phyloP scores from a whole-genome alignment of 257 asterid genomes.

The Thymus mandschuricus region DNA sequence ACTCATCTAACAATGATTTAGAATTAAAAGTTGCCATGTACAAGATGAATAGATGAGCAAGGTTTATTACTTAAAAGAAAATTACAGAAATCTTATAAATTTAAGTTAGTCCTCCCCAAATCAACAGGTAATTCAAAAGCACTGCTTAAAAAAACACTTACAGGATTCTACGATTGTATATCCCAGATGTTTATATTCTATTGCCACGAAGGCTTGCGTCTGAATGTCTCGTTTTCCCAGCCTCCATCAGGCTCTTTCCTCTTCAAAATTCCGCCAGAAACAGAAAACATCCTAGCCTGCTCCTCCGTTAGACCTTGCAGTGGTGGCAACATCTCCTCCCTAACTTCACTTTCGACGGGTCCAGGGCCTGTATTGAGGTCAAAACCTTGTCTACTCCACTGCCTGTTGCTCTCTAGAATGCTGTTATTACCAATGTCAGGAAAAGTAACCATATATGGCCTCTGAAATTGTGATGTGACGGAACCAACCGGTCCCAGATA shows the following conservation, averaged over 20 bases:
- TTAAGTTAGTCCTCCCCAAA: neutral
- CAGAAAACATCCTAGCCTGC: slow-evolving; percentile 54
- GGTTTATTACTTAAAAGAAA: neutral
- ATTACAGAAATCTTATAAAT: neutral
- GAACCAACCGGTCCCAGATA: slow-evolving; percentile 54
- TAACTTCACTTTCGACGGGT: slow-evolving; percentile 52
- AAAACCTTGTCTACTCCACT: slow-evolving; percentile 69
- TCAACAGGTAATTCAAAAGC: neutral
- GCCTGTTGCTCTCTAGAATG: slow-evolving; percentile 53
- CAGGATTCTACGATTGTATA: neutral
- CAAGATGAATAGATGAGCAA: neutral
- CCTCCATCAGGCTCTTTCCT: slow-evolving; percentile 87
- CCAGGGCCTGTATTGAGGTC: slow-evolving; percentile 88
- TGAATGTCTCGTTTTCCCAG: slow-evolving; percentile 62
- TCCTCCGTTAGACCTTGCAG: slow-evolving; percentile 63
- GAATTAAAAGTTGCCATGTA: neutral
- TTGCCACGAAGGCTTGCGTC: slow-evolving; percentile 72
- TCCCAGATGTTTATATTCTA: slow-evolving; percentile 28
- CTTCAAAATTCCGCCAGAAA: slow-evolving; percentile 56
- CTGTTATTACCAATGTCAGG: slow-evolving; percentile 49
- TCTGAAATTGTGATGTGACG: slow-evolving; percentile 60
- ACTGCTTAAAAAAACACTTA: neutral
- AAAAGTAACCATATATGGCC: slow-evolving; percentile 61
- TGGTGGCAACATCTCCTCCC: slow-evolving; percentile 52
- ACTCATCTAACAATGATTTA: neutral